These are phyloP conservation scores for Coemansia sp. DNA, from an alignment of 192 early-diverging fungal genomes.

Conservation along the genomic window DNA sequence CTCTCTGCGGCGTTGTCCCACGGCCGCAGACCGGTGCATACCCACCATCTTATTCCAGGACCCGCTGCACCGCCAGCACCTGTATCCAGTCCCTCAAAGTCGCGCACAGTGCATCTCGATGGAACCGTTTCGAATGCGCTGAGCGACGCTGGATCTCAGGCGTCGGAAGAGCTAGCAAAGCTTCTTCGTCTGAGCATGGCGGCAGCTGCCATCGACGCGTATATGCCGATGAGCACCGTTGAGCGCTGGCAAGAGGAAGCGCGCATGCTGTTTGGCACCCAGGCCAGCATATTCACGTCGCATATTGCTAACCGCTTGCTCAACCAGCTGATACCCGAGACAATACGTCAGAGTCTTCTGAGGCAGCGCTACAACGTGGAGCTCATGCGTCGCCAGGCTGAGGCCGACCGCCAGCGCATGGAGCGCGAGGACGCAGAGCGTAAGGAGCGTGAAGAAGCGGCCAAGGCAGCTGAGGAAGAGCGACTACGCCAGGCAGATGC, in stretches of 20 bases:
- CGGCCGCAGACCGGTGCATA: slow-evolving; percentile 41
- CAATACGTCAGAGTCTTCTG: slow-evolving; percentile 61
- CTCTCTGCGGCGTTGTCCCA: slow-evolving; percentile 33
- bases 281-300: slow-evolving; percentile 60
- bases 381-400: slow-evolving; percentile 34
- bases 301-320: slow-evolving; percentile 64
- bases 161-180: slow-evolving; percentile 25
- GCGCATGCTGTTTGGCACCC: slow-evolving; percentile 71
- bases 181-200: slow-evolving; percentile 39
- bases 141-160: slow-evolving; percentile 14
- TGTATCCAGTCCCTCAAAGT: slow-evolving; percentile 4
- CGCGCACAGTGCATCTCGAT: slow-evolving; percentile 5
- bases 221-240: slow-evolving; percentile 64
- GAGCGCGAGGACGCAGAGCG: slow-evolving; percentile 55
- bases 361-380: slow-evolving; percentile 46
- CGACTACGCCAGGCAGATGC: slow-evolving; percentile 22
- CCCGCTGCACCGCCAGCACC: slow-evolving; percentile 15
- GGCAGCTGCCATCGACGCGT: slow-evolving; percentile 63
- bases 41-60: slow-evolving; percentile 26
- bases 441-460: slow-evolving; percentile 58
- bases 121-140: slow-evolving; percentile 22
- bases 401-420: slow-evolving; percentile 40
- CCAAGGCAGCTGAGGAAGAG: slow-evolving; percentile 28
- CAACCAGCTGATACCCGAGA: slow-evolving; percentile 73
- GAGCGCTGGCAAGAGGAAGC: slow-evolving; percentile 90